Evolutionary conservation across 2,329 filamentous ascomycete species (phyloP).

Genomic region (Xylariomycetidae sp.): DNA sequence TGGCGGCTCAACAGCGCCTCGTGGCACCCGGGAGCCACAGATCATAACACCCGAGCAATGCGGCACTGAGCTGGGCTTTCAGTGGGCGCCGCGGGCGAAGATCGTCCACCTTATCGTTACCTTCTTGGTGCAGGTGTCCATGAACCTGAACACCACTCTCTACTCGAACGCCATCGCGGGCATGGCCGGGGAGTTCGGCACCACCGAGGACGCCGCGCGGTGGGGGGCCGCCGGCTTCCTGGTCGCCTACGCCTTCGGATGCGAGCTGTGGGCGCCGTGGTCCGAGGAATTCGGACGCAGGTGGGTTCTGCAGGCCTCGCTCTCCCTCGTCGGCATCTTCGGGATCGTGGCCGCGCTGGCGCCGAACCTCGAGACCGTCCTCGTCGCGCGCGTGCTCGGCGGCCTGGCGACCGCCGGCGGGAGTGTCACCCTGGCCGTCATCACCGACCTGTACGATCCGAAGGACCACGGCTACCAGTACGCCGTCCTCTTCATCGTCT

Average conservation of each 20-base stretch:
- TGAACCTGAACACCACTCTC: conserved; percentile 72
- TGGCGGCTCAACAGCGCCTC: no score
- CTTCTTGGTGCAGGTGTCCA: conserved; percentile 66
- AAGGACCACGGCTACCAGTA: conserved; percentile 58
- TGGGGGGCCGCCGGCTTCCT: conserved; percentile 73
- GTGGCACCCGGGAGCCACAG: no score
- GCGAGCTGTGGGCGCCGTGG: conserved; percentile 83
- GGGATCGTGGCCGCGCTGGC: conserved; percentile 66
- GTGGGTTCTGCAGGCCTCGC: conserved; percentile 64
- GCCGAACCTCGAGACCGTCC: conserved; percentile 62
- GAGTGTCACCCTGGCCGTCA: conserved; percentile 67
- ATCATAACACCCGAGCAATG: no score
- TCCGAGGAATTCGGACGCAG: conserved; percentile 76
- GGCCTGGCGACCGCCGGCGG: conserved; percentile 66
- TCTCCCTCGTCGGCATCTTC: conserved; percentile 72
- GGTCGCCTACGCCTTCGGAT: conserved; percentile 75
- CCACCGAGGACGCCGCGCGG: conserved; percentile 61
- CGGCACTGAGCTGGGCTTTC: conserved; percentile 58
- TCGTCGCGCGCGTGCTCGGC: conserved; percentile 64
- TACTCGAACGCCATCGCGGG: conserved; percentile 63
- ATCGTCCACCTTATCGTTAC: conserved; percentile 64
- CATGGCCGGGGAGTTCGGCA: conserved; percentile 59
- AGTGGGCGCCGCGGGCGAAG: conserved; percentile 56
- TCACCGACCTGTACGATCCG: conserved; percentile 66
- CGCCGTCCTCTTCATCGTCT: conserved; percentile 67